Base-by-base conservation (phyloP, 2,329 filamentous ascomycete species). In the Alternaria longipes region DNA sequence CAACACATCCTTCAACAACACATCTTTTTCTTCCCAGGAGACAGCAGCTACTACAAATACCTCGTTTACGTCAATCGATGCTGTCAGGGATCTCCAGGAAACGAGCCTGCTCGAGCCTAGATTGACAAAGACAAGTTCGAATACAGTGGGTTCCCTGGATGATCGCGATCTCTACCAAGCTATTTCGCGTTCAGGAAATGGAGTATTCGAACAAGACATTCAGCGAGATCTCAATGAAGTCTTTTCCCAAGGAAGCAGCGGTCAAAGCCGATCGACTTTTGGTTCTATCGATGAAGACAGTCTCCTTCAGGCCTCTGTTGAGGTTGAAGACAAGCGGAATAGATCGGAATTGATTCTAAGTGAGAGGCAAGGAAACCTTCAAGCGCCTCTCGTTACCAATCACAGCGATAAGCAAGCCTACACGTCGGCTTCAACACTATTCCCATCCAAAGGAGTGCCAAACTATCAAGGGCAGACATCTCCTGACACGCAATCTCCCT, bases 261-360 rank as follows among this genome's bases (percentile, higher is more conserved):
- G 59, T 7, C 63, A 66, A 24, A 73, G 63, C 38, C 67, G 64
- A 3, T 71, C 73, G 3, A 72, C 66, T 4, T 76, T 65, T 61
- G 74, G 74, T 2, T 71, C 70, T 6, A 47, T 75, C 1, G 66
- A 74, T 40, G 71, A 74, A 22, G 70, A 68, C 6, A 64, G 40
- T 5, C 51, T 73, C 24, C 24, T 60, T 2, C 53, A 68, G 24
- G 62, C 50, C 26, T 69, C 65, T 2, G 60, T 51, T 18, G 59
- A 54, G 45, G 59, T 66, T 4, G 71, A 74, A 38, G 42, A 51
- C 22, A 45, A 34, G 9, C 34, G 56, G 45, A 34, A 14, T 30
- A 18, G 14, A 28, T n/a, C 28, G 20, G 47, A 26, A 34, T 26
- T 34, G 32, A 28, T 8, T 8, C 30, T 47, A 38, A 16, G n/a